These are phyloP conservation scores for Aaosphaeria pasadenensis DNA, from an alignment of 2,329 filamentous ascomycete species.

Conservation along the genomic window DNA sequence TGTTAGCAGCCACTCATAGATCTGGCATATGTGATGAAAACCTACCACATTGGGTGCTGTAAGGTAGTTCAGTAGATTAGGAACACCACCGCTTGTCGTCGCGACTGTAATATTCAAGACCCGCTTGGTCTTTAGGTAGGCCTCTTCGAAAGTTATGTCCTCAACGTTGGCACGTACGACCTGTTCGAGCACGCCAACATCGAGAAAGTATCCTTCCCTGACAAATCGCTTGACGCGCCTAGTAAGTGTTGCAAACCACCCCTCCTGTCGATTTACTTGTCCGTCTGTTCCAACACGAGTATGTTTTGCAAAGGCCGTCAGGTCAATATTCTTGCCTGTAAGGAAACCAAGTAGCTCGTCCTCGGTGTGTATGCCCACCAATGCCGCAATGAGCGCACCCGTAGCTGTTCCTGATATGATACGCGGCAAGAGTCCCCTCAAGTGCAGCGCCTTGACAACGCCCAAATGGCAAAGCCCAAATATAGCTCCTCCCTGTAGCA, in stretches of 20 bases:
- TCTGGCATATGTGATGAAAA: conserved; percentile 18
- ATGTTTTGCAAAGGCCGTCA: conserved; percentile 68
- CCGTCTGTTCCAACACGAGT: conserved; percentile 16
- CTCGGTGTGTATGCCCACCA: conserved; percentile 84
- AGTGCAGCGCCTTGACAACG: conserved; percentile 82
- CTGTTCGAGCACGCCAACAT: conserved; percentile 76
- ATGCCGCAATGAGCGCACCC: conserved; percentile 81
- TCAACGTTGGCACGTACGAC: conserved; percentile 83
- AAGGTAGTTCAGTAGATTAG: conserved; percentile 84
- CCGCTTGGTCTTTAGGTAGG: conserved; percentile 78
- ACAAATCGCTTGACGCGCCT: conserved; percentile 68
- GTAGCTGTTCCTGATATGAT: conserved; percentile 92
- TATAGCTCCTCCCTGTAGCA: conserved; percentile 86
- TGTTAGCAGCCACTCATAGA: conserved; percentile 9
- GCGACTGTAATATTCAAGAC: conserved; percentile 91
- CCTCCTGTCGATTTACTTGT: conserved; percentile 21
- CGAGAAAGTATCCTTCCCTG: conserved; percentile 77
- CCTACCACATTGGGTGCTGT: conserved; percentile 88
- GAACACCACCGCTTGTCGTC: conserved; percentile 71
- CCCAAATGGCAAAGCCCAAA: conserved; percentile 89
- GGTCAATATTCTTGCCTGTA: conserved; percentile 75
- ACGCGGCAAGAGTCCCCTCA: conserved; percentile 75
- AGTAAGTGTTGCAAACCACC: conserved; percentile 55
- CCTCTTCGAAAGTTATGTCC: conserved; percentile 89
- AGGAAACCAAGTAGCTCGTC: conserved; percentile 77